phyloP scores from a whole-genome alignment of 2,329 filamentous ascomycete species.

The Cyclaneusma minus region DNA sequence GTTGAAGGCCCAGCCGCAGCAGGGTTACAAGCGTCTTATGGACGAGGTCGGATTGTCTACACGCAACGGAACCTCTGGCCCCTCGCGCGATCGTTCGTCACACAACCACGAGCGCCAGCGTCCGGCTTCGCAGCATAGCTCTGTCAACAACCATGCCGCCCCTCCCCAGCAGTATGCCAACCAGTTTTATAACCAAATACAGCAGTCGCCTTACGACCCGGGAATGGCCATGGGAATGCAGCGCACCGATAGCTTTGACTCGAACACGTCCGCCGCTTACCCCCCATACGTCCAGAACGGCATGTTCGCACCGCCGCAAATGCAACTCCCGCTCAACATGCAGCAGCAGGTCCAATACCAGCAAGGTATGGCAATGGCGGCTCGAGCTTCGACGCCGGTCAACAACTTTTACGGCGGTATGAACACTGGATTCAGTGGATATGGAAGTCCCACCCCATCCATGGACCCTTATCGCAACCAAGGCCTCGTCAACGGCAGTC shows the following conservation, averaged over 20 bases:
- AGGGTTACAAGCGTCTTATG: slow-evolving; percentile 98
- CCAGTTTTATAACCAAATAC: slow-evolving; percentile 35
- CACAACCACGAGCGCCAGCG: slow-evolving; percentile 33
- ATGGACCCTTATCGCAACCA: slow-evolving; percentile 41
- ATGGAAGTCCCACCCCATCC: slow-evolving; percentile 28
- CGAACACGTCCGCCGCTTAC: slow-evolving; percentile 30
- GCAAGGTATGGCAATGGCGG: slow-evolving; percentile 39
- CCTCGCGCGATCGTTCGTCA: slow-evolving; percentile 15
- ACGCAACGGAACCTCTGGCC: slow-evolving; percentile 27
- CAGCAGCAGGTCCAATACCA: slow-evolving; percentile 41
- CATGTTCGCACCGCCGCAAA: slow-evolving; percentile 32
- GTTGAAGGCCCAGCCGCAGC: slow-evolving; percentile 83
- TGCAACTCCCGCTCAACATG: slow-evolving; percentile 31
- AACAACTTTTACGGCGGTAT: slow-evolving; percentile 40
- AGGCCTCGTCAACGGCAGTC: slow-evolving; percentile 32
- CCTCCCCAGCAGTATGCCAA: slow-evolving; percentile 23
- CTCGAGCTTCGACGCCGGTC: slow-evolving; percentile 32
- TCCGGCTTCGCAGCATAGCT: slow-evolving; percentile 39
- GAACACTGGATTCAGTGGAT: slow-evolving; percentile 39
- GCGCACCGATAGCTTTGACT: slow-evolving; percentile 36
- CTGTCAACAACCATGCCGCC: slow-evolving; percentile 27
- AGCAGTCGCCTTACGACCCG: slow-evolving; percentile 30
- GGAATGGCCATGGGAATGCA: slow-evolving; percentile 33
- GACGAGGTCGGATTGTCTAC: slow-evolving; percentile 89
- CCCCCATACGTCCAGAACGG: slow-evolving; percentile 33